Conservation (phyloP, 164 flowering plant genomes). For the Litsea cubeba region DNA sequence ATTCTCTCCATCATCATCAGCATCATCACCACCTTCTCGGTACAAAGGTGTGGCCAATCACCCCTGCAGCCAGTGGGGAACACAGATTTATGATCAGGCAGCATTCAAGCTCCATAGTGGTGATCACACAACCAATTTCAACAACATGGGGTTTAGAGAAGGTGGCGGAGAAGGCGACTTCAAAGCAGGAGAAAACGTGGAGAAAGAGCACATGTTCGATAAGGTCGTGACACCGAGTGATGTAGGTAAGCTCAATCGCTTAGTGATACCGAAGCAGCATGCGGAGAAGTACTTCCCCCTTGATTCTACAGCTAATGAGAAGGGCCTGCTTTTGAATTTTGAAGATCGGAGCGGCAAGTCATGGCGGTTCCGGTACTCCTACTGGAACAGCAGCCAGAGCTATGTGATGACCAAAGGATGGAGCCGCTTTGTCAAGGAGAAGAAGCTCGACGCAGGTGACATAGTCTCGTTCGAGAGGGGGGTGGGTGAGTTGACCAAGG, state of each 20-base stretch:
- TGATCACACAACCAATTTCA: constrained; percentile 5
- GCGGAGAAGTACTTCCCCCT: constrained; percentile 94
- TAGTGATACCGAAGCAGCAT: constrained; percentile 93
- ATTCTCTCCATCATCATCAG: constrained; percentile 5
- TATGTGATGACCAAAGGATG: constrained; percentile 98
- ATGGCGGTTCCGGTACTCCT: constrained; percentile 91
- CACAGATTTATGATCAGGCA: constrained; percentile 11
- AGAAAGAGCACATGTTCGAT: constrained; percentile 91
- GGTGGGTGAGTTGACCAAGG: constrained; percentile 41
- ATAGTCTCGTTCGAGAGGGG: constrained; percentile 80
- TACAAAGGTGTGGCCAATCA: constrained; percentile 8
- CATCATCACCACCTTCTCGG: constrained; percentile 11
- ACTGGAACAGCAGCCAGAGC: constrained; percentile 99
- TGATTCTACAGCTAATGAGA: constrained; percentile 63
- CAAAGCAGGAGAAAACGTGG: constrained; percentile 4
- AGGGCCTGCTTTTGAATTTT: constrained; percentile 70
- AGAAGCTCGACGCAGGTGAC: constrained; percentile 88
- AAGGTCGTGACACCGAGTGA: constrained; percentile 96
- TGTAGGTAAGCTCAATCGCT: constrained; percentile 87
- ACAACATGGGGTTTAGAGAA: background rate
- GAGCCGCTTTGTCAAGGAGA: constrained; percentile 96
- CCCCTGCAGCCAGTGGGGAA: constrained; percentile 14
- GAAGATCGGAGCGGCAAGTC: constrained; percentile 78
- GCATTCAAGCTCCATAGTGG: constrained; percentile 1
- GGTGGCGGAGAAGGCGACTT: background rate